These are phyloP conservation scores for Phytophthora chlamydospora DNA, from an alignment of 352 stramenopile genomes.

Conservation along the genomic window DNA sequence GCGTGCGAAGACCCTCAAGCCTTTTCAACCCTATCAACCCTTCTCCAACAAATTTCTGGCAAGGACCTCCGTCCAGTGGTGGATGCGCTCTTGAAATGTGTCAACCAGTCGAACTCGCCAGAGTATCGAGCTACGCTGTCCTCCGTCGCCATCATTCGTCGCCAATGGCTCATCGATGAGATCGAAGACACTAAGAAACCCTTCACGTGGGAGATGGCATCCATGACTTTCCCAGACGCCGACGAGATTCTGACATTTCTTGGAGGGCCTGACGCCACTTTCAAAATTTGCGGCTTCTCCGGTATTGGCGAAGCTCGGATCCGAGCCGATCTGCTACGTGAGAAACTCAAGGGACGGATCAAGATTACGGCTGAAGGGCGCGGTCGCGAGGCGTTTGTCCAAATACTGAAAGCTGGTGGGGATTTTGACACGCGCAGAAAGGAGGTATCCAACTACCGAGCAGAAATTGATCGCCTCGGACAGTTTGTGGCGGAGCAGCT, in stretches of 20 bases:
- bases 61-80: slow-evolving; percentile 12
- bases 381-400: slow-evolving; percentile 11
- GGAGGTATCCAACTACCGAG: slow-evolving; percentile 1
- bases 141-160: slow-evolving; percentile 5
- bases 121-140: slow-evolving; percentile 1
- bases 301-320: slow-evolving; percentile 8
- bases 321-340: neutral
- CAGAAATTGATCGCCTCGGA: slow-evolving; percentile 3
- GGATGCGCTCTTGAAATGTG: neutral
- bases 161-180: slow-evolving; percentile 10
- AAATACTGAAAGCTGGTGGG: slow-evolving; percentile 13
- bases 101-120: neutral
- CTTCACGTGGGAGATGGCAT: slow-evolving; percentile 7
- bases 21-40: neutral
- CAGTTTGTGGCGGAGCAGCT: neutral
- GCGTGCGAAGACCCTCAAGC: neutral
- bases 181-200: slow-evolving; percentile 14
- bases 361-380: slow-evolving; percentile 4
- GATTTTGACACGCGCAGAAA: slow-evolving; percentile 6
- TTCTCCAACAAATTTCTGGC: neutral
- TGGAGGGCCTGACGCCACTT: neutral
- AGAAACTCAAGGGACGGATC: slow-evolving; percentile 9
- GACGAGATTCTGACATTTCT: slow-evolving; percentile 11
- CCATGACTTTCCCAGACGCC: neutral
- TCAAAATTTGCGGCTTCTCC: slow-evolving; percentile 3